Base-by-base conservation (phyloP, 1,284 basidiomycete genomes). In the Ganoderma multipileum region DNA sequence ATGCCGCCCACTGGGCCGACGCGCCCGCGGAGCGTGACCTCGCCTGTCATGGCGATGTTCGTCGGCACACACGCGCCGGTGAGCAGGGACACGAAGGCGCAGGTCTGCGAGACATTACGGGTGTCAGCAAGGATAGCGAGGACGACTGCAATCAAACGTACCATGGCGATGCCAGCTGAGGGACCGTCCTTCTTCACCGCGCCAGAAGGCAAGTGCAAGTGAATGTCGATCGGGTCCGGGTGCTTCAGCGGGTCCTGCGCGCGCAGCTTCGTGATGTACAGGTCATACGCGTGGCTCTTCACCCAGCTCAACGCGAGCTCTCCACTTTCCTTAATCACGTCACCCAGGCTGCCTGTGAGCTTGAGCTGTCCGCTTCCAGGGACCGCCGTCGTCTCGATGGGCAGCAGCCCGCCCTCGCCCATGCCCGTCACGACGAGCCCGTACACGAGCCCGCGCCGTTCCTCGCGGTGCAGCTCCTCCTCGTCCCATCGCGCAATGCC, bases 101-200 rank as follows among this genome's bases (percentile, higher is more conserved):
- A 94, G 1, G 90, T 89, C 89, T 92, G 72, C 5, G 28, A 59
- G 23, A 9, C 8, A 33, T 23, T 33, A 26, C 26, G 23, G 3
- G 39, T 14, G n/a, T 20, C 38, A 18, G 38, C 64, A 28, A 42
- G 1, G 14, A 20, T 39, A 36, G 36, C 28, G 36, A 71, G 52
- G n/a, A 41, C 14, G 61, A 12, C 12, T 7, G 28, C 33, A 54
- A 20, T 11, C 44, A 38, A 38, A 67, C 70, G 47, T 68, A 93
- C 91, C 91, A 97, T 95, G 1, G 95, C 94, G 23, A 96, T 87
- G 5, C 95, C 95, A 0, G 95, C 95, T 73, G 91, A 94, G 0
- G 95, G 95, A 0, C 95, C 95, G 77, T 97, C 95, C 82, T 97
- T 97, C 84, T 91, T 95, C 78, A 95, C 92, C 1, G 94, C 92